Evolutionary conservation across 129 eudicot species (phyloP).

Genomic region (Heracleum sosnowskyi): DNA sequence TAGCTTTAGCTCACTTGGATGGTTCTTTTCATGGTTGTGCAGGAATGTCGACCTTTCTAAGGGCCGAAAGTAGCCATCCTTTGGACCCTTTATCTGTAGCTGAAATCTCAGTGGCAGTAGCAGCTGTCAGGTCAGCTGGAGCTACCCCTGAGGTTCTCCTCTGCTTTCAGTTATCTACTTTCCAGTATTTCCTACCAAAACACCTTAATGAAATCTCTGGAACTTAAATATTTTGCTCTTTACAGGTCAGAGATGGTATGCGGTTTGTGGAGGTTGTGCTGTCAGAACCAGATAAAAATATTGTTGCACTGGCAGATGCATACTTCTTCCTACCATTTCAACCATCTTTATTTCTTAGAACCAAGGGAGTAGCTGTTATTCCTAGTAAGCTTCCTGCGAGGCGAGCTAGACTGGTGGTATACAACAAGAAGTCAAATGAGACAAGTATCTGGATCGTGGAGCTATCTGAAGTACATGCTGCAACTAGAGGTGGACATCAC

Average conservation of each 20-base stretch:
- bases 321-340: constrained; percentile 97
- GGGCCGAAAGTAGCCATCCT: constrained; percentile 86
- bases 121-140: constrained; percentile 98
- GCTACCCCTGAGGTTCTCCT: constrained; percentile 82
- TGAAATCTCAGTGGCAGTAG: constrained; percentile 90
- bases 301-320: constrained; percentile 97
- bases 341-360: constrained; percentile 69
- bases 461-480: constrained; percentile 81
- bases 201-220: neutral
- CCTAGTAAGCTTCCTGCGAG: constrained; percentile 91
- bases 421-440: constrained; percentile 82
- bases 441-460: constrained; percentile 90
- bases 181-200: neutral
- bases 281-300: constrained; percentile 74
- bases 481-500: constrained; percentile 95
- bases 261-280: constrained; percentile 87
- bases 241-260: constrained; percentile 96
- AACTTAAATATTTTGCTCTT: neutral
- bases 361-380: constrained; percentile 74
- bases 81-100: constrained; percentile 93
- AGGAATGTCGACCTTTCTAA: constrained; percentile 64
- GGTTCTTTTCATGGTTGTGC: constrained; percentile 12
- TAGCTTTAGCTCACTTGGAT: constrained; percentile 3
- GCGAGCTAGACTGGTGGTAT: constrained; percentile 85
- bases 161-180: neutral